Conservation (phyloP, 768 basidiomycete genomes). For the Leccinum obscurum region DNA sequence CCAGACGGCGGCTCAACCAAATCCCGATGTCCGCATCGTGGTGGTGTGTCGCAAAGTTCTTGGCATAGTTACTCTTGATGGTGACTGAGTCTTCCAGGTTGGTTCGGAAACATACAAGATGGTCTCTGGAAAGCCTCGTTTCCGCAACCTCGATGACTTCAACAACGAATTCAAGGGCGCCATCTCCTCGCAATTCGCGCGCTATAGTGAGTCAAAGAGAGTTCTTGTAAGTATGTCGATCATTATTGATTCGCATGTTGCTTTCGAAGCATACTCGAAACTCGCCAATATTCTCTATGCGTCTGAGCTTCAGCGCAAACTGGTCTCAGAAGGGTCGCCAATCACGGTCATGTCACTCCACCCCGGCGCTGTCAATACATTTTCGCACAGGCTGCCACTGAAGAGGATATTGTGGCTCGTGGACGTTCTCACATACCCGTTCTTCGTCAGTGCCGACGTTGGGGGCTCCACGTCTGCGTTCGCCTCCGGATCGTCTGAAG, state of each 20-base stretch:
- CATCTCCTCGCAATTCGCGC: slow-evolving; percentile 1
- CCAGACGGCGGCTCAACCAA: slow-evolving; percentile 45
- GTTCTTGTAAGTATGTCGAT: rapidly evolving
- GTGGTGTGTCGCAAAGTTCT: slow-evolving; percentile 41
- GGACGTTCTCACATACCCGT: slow-evolving; percentile 5
- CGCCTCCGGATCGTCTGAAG: slow-evolving; percentile 31
- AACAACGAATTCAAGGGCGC: slow-evolving; percentile 36
- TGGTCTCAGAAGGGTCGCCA: slow-evolving; percentile 23
- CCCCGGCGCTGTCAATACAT: slow-evolving; percentile 35
- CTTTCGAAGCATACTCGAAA: slow-evolving; percentile 46
- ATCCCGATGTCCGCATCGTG: slow-evolving; percentile 61
- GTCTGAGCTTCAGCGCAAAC: slow-evolving; percentile 47
- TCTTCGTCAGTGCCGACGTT: slow-evolving; percentile 14
- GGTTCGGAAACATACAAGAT: slow-evolving; percentile 31
- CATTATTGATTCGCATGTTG: not conserved
- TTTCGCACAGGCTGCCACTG: slow-evolving; percentile 23
- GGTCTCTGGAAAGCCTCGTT: slow-evolving; percentile 14
- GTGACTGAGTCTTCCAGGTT: slow-evolving; percentile 25
- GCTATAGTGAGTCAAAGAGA: not conserved
- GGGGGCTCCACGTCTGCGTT: slow-evolving; percentile 31
- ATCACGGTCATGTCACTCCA: slow-evolving; percentile 21
- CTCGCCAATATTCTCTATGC: slow-evolving; percentile 53
- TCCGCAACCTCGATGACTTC: slow-evolving; percentile 21
- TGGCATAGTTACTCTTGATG: not conserved
- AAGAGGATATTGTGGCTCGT: slow-evolving; percentile 21